phyloP scores from a whole-genome alignment of 768 basidiomycete species.

The Mycena venus region DNA sequence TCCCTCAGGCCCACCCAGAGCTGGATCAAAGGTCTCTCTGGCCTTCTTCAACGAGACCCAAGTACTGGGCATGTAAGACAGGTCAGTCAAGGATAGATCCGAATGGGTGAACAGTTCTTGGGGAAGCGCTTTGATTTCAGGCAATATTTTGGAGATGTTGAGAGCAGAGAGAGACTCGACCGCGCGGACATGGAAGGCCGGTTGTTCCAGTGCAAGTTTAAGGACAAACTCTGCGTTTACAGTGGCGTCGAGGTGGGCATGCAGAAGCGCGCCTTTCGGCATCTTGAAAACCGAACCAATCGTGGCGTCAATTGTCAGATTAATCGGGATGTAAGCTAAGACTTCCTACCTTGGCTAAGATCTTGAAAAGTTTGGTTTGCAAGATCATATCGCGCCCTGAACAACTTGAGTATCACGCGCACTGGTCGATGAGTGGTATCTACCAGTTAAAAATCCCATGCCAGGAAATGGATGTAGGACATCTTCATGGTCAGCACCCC shows the following conservation, averaged over 20 bases:
- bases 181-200: constrained; percentile 71
- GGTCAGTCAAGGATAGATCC: constrained; percentile 51
- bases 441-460: constrained; percentile 84
- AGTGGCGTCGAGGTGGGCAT: constrained; percentile 81
- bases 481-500: constrained; percentile 66
- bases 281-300: constrained; percentile 64
- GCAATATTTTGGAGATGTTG: constrained; percentile 59
- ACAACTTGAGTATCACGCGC: background rate
- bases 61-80: constrained; percentile 54
- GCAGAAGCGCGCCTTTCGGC: constrained; percentile 85
- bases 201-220: constrained; percentile 66
- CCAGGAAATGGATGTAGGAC: constrained; percentile 76
- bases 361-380: constrained; percentile 71
- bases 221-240: constrained; percentile 69
- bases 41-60: constrained; percentile 73
- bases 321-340: background rate
- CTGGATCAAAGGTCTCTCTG: constrained; percentile 61
- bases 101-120: constrained; percentile 43
- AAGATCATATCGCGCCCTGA: constrained; percentile 69
- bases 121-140: constrained; percentile 68
- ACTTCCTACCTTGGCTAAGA: constrained; percentile 75
- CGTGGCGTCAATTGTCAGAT: background rate
- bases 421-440: background rate
- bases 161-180: constrained; percentile 51
- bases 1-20: constrained; percentile 71